Base-by-base conservation (phyloP, 2,329 filamentous ascomycete genomes). In the Hypocrella siamensis region DNA sequence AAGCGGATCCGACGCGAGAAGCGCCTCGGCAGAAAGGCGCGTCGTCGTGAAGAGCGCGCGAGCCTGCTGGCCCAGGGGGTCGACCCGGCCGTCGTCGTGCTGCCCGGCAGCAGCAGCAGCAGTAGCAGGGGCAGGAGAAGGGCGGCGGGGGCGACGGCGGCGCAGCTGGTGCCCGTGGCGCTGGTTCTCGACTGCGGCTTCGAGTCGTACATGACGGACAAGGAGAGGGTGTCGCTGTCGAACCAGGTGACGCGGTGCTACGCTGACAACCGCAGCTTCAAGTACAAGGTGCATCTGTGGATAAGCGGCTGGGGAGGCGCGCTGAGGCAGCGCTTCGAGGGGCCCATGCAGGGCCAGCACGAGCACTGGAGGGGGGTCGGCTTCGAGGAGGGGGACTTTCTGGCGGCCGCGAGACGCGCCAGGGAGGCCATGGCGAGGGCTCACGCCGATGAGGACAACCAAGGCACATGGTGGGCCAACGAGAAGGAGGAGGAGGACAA, bases 161-260 rank as follows among this genome's bases (percentile, higher is more conserved):
- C 56, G 27, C 58, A 63, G 30, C 69, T 74, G 34, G 67, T 92
- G 0, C 85, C 86, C 2, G 60, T 96, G 16, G 72, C 82, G 0
- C 61, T 98, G 41, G 65, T 98, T 36, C 61, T 98, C 39, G 90
- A 98, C 58, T 96, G 88, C 56, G 75, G 81, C 42, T 98, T 92
- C 51, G 86, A 98, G 52, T 64, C 80, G 26, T 70, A 86, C 47
- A 98, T 98, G 90, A 67, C 66, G 31, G 80, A 88, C 24, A 79
- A 80, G 43, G 90, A 98, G 56, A 63, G 81, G 19, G 75, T 86
- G 34, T 93, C 84, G 4, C 66, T 98, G 10, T 72, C 73, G 2
- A 72, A 75, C 35, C 90, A 98, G 54, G 65, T 98, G 38, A 93
- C 84, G 7, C 66, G 90, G 35, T 79, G 71, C 35, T 98, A 98